A percentile compares a stretch with the other conserved stretches of the same genome.
phyloP scores from a whole-genome alignment of 2,329 filamentous ascomycete species.

The Knufia fluminis region DNA sequence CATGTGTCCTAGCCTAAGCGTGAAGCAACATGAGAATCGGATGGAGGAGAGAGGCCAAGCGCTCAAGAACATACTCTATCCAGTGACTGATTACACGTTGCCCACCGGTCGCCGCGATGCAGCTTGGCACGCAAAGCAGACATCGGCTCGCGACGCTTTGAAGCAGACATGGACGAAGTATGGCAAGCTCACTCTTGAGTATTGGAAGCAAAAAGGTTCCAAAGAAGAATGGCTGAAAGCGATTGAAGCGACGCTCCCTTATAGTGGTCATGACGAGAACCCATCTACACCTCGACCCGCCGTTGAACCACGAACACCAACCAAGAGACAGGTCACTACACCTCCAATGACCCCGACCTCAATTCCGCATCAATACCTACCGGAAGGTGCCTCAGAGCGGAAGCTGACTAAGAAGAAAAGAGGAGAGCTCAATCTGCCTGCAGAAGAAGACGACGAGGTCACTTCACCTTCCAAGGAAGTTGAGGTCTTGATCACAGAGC shows the following conservation, averaged over 20 bases:
- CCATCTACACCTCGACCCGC: not conserved
- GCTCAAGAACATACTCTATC: not conserved
- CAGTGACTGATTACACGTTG: not conserved
- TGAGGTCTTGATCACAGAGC: too few relatives aligned
- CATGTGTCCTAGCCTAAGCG: not conserved
- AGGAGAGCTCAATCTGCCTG: not conserved
- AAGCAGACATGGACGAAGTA: too few relatives aligned
- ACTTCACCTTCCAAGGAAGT: not conserved
- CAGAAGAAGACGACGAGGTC: not conserved
- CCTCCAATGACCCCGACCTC: not conserved
- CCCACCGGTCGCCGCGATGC: not conserved
- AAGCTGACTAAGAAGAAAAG: not conserved
- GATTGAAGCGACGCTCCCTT: not conserved
- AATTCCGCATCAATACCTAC: constrained; percentile 1
- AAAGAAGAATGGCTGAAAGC: not conserved
- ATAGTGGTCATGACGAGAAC: not conserved
- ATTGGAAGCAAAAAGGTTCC: not conserved
- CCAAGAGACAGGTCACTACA: not conserved
- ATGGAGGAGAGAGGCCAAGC: not conserved
- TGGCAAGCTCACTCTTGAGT: not conserved
- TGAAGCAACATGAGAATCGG: not conserved
- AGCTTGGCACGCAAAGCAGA: not conserved
- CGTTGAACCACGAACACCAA: not conserved
- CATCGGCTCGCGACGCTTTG: not conserved
- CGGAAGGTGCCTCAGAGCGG: not conserved